These are phyloP conservation scores for Arthrobotrys iridis DNA, from an alignment of 2,329 filamentous ascomycete species.

Conservation along the genomic window DNA sequence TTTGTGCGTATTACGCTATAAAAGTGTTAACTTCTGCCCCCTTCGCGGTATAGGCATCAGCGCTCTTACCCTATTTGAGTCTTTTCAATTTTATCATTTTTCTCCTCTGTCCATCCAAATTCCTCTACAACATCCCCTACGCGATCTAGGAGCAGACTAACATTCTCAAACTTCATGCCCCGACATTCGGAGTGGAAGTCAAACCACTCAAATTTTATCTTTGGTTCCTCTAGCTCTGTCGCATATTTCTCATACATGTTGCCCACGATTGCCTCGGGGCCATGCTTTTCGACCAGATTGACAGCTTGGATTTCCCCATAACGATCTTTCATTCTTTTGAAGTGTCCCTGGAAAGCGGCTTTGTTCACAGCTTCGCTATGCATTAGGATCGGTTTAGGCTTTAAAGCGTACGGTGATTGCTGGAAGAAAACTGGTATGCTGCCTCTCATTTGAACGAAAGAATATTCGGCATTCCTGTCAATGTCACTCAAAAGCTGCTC, in stretches of 20 bases:
- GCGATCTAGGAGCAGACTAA: conserved; percentile 78
- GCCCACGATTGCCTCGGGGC: conserved; percentile 81
- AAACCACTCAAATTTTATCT: conserved; percentile 88
- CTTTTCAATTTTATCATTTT: conserved; percentile 61
- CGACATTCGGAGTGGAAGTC: conserved; percentile 93
- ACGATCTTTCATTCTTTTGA: conserved; percentile 72
- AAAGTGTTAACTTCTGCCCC: conserved; percentile 63
- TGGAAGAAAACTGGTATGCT: conserved; percentile 96
- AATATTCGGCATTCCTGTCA: conserved; percentile 77
- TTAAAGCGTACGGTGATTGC: conserved; percentile 91
- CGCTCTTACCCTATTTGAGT: conserved; percentile 27
- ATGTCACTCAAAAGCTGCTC: conserved; percentile 84
- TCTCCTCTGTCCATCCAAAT: conserved; percentile 75
- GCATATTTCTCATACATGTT: conserved; percentile 78
- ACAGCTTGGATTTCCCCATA: conserved; percentile 82
- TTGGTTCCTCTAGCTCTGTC: conserved; percentile 65
- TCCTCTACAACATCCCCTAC: conserved; percentile 74
- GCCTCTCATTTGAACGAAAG: conserved; percentile 86
- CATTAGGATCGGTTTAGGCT: conserved; percentile 82
- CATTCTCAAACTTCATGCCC: conserved; percentile 98
- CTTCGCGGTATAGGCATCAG: conserved; percentile 65
- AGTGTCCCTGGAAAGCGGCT: conserved; percentile 80
- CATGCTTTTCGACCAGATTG: conserved; percentile 88
- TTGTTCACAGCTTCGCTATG: conserved; percentile 83
- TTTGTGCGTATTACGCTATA: conserved; percentile 80